Base-by-base conservation (phyloP, 345 rosid genomes). In the Stellera chamaejasme region DNA sequence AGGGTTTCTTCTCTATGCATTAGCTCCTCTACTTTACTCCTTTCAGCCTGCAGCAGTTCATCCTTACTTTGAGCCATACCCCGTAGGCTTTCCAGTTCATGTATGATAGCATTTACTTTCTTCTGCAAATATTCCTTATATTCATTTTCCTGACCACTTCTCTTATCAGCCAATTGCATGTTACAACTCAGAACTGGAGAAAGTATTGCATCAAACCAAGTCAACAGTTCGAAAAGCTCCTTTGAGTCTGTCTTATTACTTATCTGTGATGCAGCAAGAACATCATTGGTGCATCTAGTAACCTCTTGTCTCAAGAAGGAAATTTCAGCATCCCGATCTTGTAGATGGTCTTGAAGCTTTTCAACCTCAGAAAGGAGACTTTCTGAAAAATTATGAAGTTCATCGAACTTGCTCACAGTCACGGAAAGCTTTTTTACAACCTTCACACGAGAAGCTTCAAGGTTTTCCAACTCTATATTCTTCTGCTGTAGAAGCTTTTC, bases 281-380 rank as follows among this genome's bases (percentile, higher is more conserved):
- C 91, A 36, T 87, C 97, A 72, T 86, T 78, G 60, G 96, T 87
- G 72, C 91, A 89, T 75, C 96, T 84, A 26, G 97, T 88, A 61
- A 89, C 96, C 75, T 92, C 99, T 73, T 92, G 93, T 75, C 99
- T 84, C 52, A 92, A 80, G 84, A 87, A 88, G 64, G 99, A 93
- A 54, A 93, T 75, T 80, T 93, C 97, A 43, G 79, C 66, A 77
- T 87, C 94, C 51, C 90, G 87, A 64, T 93, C 96, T 72, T 82
- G 84, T 70, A 89, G 60, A 68, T 89, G 95, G 39, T 75, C 72
- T 60, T 89, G 96, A 71, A 89, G 89, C 69, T 84, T 87, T 79
- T 92, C 98, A 46, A 88, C 80, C 82, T 92, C 93, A 41, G 74
- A 64, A 8, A 92, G 81, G 58, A 92, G 88, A 66, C 75, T 75